Conservation (phyloP, 164 flowering plant species). For the Aristolochia californica region DNA sequence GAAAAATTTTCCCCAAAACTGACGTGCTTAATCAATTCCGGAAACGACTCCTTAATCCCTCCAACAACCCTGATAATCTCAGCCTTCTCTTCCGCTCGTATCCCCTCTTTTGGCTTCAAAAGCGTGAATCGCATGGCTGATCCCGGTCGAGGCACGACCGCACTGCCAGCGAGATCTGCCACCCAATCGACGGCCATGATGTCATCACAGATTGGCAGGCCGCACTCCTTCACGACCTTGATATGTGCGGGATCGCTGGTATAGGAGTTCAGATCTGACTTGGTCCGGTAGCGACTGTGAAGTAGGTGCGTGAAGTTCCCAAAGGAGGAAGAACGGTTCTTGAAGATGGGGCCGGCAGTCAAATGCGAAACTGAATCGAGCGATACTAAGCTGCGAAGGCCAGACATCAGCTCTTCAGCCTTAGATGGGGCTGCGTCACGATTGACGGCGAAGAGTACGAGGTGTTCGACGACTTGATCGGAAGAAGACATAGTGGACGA, state of each 20-base stretch:
- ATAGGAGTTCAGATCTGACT: slow-evolving; percentile 38
- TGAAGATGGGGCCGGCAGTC: slow-evolving; percentile 41
- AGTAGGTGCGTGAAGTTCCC: slow-evolving; percentile 50
- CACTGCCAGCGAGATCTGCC: slow-evolving; percentile 13
- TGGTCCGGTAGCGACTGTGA: slow-evolving; percentile 50
- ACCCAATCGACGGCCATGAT: slow-evolving; percentile 73
- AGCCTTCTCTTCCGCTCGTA: slow-evolving; percentile 24
- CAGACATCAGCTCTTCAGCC: slow-evolving; percentile 36
- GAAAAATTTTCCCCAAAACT: slow-evolving; percentile 64
- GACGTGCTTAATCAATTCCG: slow-evolving; percentile 20
- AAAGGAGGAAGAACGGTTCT: slow-evolving; percentile 29
- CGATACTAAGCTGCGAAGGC: slow-evolving; percentile 32
- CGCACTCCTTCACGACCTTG: slow-evolving; percentile 31
- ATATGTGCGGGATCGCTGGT: slow-evolving; percentile 41
- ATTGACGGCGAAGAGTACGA: slow-evolving; percentile 67
- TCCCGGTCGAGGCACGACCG: slow-evolving; percentile 18
- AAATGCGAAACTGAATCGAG: slow-evolving; percentile 43
- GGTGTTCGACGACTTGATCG: slow-evolving; percentile 34
- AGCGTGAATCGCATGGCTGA: slow-evolving; percentile 38
- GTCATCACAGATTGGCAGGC: slow-evolving; percentile 58
- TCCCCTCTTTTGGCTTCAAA: slow-evolving; percentile 43
- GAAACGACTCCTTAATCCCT: slow-evolving; percentile 28
- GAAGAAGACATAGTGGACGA: background rate
- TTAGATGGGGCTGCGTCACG: slow-evolving; percentile 25
- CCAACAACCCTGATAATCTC: slow-evolving; percentile 29